phyloP scores from a whole-genome alignment of 2,329 filamentous ascomycete genomes.

The Aspergillus pseudonomiae region DNA sequence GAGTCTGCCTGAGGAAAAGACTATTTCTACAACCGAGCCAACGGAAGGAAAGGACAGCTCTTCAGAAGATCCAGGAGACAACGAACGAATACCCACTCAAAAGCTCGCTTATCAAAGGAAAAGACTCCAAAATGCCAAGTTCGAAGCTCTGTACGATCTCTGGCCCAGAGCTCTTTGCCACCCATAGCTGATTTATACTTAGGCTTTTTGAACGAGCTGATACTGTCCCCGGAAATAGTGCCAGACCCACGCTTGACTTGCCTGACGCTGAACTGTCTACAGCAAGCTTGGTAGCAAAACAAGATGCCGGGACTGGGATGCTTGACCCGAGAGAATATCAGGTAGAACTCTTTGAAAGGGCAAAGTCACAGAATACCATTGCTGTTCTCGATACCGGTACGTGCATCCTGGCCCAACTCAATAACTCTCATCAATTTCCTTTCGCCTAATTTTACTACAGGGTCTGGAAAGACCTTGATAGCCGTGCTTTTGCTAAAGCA shows the following conservation, averaged over 20 bases:
- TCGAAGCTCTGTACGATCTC: constrained; percentile 48
- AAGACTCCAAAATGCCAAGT: constrained; percentile 54
- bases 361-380: constrained; percentile 83
- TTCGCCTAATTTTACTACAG: constrained; percentile 43
- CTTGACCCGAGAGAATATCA: constrained; percentile 86
- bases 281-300: constrained; percentile 55
- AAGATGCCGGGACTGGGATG: constrained; percentile 63
- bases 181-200: constrained; percentile 12
- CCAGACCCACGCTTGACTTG: constrained; percentile 34
- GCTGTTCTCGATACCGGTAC: constrained; percentile 88
- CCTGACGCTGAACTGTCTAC: constrained; percentile 56
- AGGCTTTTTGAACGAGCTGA: constrained; percentile 48
- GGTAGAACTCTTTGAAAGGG: constrained; percentile 83
- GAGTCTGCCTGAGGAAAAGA: not conserved
- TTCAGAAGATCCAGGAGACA: constrained; percentile 26
- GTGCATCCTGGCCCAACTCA: not conserved
- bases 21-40: not conserved
- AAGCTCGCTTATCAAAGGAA: constrained; percentile 49
- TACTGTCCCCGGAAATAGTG: constrained; percentile 44
- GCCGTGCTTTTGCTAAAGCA: constrained; percentile 81
- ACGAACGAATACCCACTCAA: constrained; percentile 26
- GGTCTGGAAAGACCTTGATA: constrained; percentile 95
- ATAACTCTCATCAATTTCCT: not conserved
- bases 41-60: constrained; percentile 15
- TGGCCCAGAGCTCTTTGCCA: not conserved